Evolutionary conservation across 441 rosid species (phyloP).

Genomic region (Pelargonium cotyledonis): DNA sequence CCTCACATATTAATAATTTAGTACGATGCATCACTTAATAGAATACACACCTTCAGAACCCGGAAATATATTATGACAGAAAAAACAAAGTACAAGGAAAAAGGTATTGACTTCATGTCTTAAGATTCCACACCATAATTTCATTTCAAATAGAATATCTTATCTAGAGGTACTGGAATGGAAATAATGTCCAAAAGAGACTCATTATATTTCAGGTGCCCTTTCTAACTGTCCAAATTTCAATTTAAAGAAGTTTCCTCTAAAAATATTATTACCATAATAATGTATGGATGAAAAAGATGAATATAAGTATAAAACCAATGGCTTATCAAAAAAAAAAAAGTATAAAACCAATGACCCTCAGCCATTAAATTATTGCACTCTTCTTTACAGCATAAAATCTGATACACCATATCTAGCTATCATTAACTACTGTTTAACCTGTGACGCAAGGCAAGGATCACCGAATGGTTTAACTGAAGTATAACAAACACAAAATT

Average conservation of each 20-base stretch:
- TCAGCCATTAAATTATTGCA: background rate
- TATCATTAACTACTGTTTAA: background rate
- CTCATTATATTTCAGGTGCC: background rate
- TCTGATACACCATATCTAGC: background rate
- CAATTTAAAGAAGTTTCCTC: background rate
- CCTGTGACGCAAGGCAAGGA: conserved; percentile 5
- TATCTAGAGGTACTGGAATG: background rate
- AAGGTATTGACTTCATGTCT: background rate
- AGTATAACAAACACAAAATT: background rate
- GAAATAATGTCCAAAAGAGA: background rate
- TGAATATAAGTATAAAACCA: background rate
- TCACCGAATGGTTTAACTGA: background rate
- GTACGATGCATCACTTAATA: background rate
- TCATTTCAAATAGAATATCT: too few species aligned
- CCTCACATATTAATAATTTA: background rate
- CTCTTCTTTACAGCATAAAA: background rate
- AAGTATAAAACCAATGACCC: background rate
- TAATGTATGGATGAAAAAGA: background rate
- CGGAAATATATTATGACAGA: background rate
- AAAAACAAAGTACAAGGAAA: background rate
- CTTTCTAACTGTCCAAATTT: background rate
- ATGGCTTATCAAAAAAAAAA: too few species aligned
- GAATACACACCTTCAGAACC: background rate
- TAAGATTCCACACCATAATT: background rate
- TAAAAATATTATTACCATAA: background rate